Evolutionary conservation across 352 stramenopile species (phyloP).

Genomic region (Plasmopara muralis): DNA sequence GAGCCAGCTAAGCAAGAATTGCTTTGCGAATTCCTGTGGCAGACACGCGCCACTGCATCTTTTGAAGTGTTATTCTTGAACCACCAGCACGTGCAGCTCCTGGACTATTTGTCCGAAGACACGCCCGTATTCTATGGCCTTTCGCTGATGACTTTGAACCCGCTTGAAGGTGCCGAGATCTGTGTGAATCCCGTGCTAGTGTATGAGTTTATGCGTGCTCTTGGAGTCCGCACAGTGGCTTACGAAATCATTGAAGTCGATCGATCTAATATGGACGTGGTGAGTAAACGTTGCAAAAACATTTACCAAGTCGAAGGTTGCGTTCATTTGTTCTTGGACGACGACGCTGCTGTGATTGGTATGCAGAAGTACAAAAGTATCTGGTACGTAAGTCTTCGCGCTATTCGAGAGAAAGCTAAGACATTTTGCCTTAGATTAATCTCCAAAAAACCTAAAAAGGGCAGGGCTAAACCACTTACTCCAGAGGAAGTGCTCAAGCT

Average conservation of each 20-base stretch:
- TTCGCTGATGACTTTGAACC: constrained; percentile 42
- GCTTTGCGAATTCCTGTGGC: constrained; percentile 70
- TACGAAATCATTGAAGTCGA: constrained; percentile 49
- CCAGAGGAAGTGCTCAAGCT: constrained; percentile 14
- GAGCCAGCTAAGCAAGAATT: constrained; percentile 30
- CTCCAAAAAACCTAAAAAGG: constrained; percentile 22
- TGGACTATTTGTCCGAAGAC: constrained; percentile 58
- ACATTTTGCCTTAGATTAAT: constrained; percentile 36
- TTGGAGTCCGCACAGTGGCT: constrained; percentile 56
- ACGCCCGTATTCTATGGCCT: constrained; percentile 78
- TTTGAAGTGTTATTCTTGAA: constrained; percentile 69
- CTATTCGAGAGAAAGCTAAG: constrained; percentile 83
- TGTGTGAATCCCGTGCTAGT: constrained; percentile 73
- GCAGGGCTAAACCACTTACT: constrained; percentile 11
- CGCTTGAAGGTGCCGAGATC: constrained; percentile 42
- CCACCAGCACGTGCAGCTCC: constrained; percentile 73
- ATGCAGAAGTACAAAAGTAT: constrained; percentile 81
- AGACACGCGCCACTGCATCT: constrained; percentile 64
- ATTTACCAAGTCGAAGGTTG: constrained; percentile 64
- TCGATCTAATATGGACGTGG: constrained; percentile 21
- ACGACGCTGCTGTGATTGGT: constrained; percentile 52
- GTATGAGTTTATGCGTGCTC: constrained; percentile 43
- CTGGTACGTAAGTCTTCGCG: constrained; percentile 83
- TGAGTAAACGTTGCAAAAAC: constrained; percentile 36
- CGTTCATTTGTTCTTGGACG: constrained; percentile 70